Conservation (phyloP, 768 basidiomycete species). For the Suillus lakei region DNA sequence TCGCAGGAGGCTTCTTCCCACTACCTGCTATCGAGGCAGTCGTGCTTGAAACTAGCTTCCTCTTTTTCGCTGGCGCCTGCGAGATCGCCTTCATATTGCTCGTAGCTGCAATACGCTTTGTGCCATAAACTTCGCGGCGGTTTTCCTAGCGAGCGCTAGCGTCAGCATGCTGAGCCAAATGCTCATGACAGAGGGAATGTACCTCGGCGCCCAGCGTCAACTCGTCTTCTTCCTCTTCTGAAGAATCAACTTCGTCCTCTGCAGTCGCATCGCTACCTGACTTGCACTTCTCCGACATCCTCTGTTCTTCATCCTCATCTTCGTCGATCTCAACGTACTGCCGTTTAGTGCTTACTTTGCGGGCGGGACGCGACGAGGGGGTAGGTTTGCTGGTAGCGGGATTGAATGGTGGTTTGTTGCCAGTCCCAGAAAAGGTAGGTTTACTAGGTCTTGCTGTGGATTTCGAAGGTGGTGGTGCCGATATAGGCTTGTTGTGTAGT, state of each 20-base stretch:
- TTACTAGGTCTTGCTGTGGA: not conserved
- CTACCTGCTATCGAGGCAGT: not conserved
- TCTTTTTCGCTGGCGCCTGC: slow-evolving; percentile 25
- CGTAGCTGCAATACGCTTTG: slow-evolving; percentile 30
- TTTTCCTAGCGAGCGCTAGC: slow-evolving; percentile 40
- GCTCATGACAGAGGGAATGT: slow-evolving; percentile 9
- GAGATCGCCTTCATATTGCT: slow-evolving; percentile 12
- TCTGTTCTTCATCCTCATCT: slow-evolving; percentile 24
- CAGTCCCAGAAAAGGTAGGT: not conserved
- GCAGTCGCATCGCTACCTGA: slow-evolving; percentile 18
- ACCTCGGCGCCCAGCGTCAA: slow-evolving; percentile 67
- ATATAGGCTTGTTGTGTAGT: not conserved
- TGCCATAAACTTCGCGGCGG: slow-evolving; percentile 39
- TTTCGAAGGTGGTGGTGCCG: not conserved
- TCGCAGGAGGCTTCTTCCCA: slow-evolving; percentile 1
- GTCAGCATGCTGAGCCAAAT: not conserved
- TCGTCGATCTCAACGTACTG: slow-evolving; percentile 39
- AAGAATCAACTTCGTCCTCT: slow-evolving; percentile 31
- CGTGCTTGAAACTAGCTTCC: slow-evolving; percentile 15
- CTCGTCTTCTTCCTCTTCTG: slow-evolving; percentile 56
- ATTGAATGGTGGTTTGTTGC: not conserved
- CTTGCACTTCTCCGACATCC: slow-evolving; percentile 12
- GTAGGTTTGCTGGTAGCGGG: not conserved
- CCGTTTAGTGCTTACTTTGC: slow-evolving; percentile 28
- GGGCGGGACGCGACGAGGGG: slow-evolving; percentile 20